Evolutionary conservation across 2,329 filamentous ascomycete species (phyloP).

Genomic region (Fusarium tuaranense): DNA sequence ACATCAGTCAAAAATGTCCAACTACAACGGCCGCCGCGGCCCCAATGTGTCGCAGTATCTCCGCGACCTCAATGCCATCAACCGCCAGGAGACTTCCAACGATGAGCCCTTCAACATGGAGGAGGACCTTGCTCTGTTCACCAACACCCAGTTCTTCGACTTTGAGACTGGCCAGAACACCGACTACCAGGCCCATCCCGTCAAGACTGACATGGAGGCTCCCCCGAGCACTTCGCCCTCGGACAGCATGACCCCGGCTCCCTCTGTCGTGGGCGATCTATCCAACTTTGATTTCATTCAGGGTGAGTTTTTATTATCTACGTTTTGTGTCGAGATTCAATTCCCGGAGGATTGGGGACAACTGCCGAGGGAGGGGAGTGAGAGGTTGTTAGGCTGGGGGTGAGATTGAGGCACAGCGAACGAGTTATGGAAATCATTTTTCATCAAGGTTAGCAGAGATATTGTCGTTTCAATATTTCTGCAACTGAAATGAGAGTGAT

Average conservation of each 20-base stretch:
- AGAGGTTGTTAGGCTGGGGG: background rate
- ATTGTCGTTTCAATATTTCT: background rate
- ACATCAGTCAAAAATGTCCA: conserved; percentile 68
- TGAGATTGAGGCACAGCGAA: background rate
- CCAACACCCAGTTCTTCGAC: conserved; percentile 85
- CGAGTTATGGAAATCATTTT: background rate
- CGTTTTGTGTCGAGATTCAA: background rate
- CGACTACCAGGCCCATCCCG: conserved; percentile 64
- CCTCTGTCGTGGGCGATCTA: conserved; percentile 60
- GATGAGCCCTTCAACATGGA: conserved; percentile 74
- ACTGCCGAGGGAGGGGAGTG: background rate
- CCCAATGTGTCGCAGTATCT: conserved; percentile 93
- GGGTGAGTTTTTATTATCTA: conserved; percentile 54
- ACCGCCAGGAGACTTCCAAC: conserved; percentile 65
- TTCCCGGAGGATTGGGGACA: background rate
- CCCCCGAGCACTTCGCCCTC: conserved; percentile 49
- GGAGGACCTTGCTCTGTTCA: conserved; percentile 82
- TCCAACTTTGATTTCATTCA: conserved; percentile 62
- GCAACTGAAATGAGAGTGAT: background rate
- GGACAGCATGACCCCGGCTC: conserved; percentile 54
- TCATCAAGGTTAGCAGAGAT: conserved; percentile 7
- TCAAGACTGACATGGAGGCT: conserved; percentile 56
- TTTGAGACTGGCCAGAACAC: conserved; percentile 75
- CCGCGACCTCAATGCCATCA: conserved; percentile 83
- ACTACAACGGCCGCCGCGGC: conserved; percentile 80